Base-by-base conservation (phyloP, 2,329 filamentous ascomycete species). In the Aureobasidium sp. region DNA sequence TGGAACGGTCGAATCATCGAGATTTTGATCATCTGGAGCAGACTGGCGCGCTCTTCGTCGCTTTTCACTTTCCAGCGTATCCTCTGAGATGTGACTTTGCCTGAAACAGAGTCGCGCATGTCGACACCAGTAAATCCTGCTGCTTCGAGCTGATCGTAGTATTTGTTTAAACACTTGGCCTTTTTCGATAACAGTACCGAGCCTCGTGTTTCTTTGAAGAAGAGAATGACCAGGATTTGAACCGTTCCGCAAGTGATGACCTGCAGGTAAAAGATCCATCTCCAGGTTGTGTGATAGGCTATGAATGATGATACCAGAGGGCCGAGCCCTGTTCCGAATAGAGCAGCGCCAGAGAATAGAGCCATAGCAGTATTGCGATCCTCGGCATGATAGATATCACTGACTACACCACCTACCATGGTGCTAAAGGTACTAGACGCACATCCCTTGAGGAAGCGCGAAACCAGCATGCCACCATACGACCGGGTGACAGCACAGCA, bases 391-490 rank as follows among this genome's bases (percentile, higher is more conserved):
- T 91, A 96, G 62, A 96, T 83, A 69, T 97, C 92, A 55, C 88
- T 88, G 44, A 97, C 87, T 4, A 97, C 89, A 3, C 92, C 92
- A n/a, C 92, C 92, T 0, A 96, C 88, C 81, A 96, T 92, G 27
- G 90, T 94, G 48, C 88, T 91, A 70, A 95, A 96, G 0, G 82
- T 85, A 53, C 86, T 91, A 6, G 84, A 87, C 7, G 89, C 89
- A n/a, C 85, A 84, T 1, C 92, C 92, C 10, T 85, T 82, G 50
- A 94, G 80, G 70, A 96, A 89, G 21, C 21, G 21, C 21, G 21
- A 21, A 21, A 21, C 21, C 21, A 21, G 21, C 21, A 21, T 21
- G 21, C 21, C 21, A 21, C 21, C 21, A 21, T 21, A 21, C 21
- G 21, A 21, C 21, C 21, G 21, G 21, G 21, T 89, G 0, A 90